Evolutionary conservation across 2,329 filamentous ascomycete genomes (phyloP).

Genomic region (Xylariaceae sp.): DNA sequence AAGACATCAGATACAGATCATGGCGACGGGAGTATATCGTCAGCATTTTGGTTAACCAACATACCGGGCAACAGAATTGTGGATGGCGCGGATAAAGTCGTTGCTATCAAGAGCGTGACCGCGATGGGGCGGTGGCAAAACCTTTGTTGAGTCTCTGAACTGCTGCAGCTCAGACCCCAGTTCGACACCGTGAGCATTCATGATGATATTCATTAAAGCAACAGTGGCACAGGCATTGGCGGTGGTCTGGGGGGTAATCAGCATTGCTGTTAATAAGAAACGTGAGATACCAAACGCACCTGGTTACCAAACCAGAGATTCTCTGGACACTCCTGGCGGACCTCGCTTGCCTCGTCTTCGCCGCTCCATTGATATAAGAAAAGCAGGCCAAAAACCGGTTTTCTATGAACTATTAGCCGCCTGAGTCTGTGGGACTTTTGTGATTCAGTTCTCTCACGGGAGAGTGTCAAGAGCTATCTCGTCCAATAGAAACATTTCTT

Average conservation of each 20-base stretch:
- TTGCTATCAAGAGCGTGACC: constrained; percentile 74
- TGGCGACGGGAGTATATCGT: neutral
- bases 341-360: constrained; percentile 45
- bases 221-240: constrained; percentile 89
- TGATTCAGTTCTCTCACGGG: constrained; percentile 45
- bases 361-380: constrained; percentile 75
- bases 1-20: constrained; percentile 7
- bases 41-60: constrained; percentile 15
- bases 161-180: constrained; percentile 66
- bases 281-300: constrained; percentile 39
- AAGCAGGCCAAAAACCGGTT: constrained; percentile 79
- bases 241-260: constrained; percentile 55
- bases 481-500: constrained; percentile 74
- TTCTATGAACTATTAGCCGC: constrained; percentile 39
- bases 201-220: constrained; percentile 86
- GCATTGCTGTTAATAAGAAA: neutral
- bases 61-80: constrained; percentile 81
- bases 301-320: constrained; percentile 94
- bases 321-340: constrained; percentile 52
- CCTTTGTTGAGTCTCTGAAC: constrained; percentile 70
- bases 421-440: constrained; percentile 16
- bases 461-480: constrained; percentile 59
- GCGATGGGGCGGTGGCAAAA: constrained; percentile 66
- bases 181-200: constrained; percentile 67
- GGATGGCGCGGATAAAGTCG: constrained; percentile 71